These are phyloP conservation scores for Metschnikowia drakensbergensis DNA, from an alignment of 805 yeast species.

Conservation along the genomic window DNA sequence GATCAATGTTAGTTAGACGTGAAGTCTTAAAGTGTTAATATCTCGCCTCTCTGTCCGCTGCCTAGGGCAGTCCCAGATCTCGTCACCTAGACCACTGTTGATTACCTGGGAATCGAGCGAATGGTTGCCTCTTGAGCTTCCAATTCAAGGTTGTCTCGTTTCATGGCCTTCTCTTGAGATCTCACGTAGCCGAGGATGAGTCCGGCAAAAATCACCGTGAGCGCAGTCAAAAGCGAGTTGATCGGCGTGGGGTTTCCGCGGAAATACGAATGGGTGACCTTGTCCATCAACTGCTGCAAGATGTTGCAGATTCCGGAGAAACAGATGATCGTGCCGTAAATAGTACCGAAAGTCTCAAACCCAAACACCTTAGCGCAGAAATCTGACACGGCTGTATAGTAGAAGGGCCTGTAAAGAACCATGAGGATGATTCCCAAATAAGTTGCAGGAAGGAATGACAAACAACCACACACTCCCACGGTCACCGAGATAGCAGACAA, in stretches of 20 bases:
- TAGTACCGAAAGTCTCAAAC: conserved; percentile 84
- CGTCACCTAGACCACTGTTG: too few species aligned
- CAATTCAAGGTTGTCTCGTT: conserved; percentile 50
- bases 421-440: conserved; percentile 65
- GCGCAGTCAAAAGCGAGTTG: conserved; percentile 50
- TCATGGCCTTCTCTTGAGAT: conserved; percentile 37
- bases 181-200: conserved; percentile 43
- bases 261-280: conserved; percentile 62
- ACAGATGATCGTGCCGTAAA: conserved; percentile 83
- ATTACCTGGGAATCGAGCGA: conserved; percentile 39
- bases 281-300: conserved; percentile 66
- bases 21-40: neutral
- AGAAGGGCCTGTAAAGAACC: conserved; percentile 86
- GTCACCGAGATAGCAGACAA: conserved; percentile 51
- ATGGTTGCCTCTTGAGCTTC: conserved; percentile 63
- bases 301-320: conserved; percentile 79
- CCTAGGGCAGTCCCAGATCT: too few species aligned
- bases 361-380: conserved; percentile 92
- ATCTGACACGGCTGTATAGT: conserved; percentile 89
- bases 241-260: conserved; percentile 78
- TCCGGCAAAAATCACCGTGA: conserved; percentile 53
- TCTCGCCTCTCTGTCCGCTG: neutral
- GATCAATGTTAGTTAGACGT: neutral
- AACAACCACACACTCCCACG: conserved; percentile 70
- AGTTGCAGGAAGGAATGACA: conserved; percentile 54